Evolutionary conservation across 2,329 filamentous ascomycete species (phyloP).

Genomic region (Fusarium algeriense): DNA sequence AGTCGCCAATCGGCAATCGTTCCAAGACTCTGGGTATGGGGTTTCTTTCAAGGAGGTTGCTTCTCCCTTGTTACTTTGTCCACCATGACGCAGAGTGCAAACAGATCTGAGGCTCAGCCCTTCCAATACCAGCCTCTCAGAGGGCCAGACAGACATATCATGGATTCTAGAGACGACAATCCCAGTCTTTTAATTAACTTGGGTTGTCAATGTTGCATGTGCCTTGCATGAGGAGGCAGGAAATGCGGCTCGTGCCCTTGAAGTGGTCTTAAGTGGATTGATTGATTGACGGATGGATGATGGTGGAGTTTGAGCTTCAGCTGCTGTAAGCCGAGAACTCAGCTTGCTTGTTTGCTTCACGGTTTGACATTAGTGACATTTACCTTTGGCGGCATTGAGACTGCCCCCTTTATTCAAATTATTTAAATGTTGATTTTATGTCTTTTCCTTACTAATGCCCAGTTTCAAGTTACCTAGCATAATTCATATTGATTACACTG

Average conservation of each 20-base stretch:
- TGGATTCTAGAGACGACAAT: background rate
- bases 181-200: slow-evolving; percentile 7
- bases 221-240: slow-evolving; percentile 35
- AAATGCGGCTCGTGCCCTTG: slow-evolving; percentile 25
- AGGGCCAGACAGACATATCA: slow-evolving; percentile 8
- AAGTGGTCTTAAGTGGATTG: slow-evolving; percentile 19
- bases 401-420: background rate
- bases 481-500: background rate
- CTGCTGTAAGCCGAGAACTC: slow-evolving; percentile 7
- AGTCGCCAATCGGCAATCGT: slow-evolving; percentile 20
- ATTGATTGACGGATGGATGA: background rate
- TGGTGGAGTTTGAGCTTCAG: slow-evolving; percentile 12
- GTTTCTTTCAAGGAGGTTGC: background rate
- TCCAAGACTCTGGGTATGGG: slow-evolving; percentile 8
- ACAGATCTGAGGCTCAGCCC: background rate
- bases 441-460: background rate
- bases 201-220: slow-evolving; percentile 13
- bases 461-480: background rate
- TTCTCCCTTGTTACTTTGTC: background rate
- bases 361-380: too few relatives aligned
- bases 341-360: background rate
- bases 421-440: too few relatives aligned
- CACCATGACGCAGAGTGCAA: slow-evolving; percentile 21
- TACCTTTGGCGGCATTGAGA: background rate
- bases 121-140: slow-evolving; percentile 26